Evolutionary conservation across 306 rosid species (phyloP).

Genomic region (Canavalia ensiformis): DNA sequence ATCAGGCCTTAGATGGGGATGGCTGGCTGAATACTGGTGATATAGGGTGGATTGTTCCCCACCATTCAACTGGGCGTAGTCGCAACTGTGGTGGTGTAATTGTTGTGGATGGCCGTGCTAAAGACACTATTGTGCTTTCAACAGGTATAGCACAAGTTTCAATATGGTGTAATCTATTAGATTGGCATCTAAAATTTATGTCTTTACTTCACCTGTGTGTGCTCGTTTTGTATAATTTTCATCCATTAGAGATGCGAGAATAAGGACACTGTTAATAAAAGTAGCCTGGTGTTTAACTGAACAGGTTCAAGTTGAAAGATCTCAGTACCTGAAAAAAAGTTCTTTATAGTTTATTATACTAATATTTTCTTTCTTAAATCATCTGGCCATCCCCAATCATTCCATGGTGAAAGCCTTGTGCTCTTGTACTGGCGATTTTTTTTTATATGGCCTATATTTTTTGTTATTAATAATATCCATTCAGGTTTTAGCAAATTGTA

Average conservation of each 20-base stretch:
- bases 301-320: constrained; percentile 3
- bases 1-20: constrained; percentile 70
- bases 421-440: not conserved
- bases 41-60: constrained; percentile 91
- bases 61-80: constrained; percentile 78
- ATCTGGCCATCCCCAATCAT: not conserved
- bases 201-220: not conserved
- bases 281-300: constrained; percentile 8
- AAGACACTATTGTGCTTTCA: constrained; percentile 92
- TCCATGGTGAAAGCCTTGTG: constrained; percentile 12
- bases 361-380: constrained; percentile 2
- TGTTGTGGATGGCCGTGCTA: constrained; percentile 91
- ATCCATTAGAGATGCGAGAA: constrained; percentile 2
- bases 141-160: constrained; percentile 63
- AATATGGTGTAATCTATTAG: not conserved
- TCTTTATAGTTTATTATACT: constrained; percentile 4
- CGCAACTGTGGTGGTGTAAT: constrained; percentile 71
- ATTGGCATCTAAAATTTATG: constrained; percentile 24
- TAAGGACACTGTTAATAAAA: not conserved
- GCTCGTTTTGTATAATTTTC: not conserved
- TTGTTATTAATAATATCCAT: not conserved
- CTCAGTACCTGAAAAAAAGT: not conserved
- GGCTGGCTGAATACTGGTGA: constrained; percentile 94
- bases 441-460: not conserved
- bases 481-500: not conserved